Base-by-base conservation (phyloP, 2,329 filamentous ascomycete species). In the Trichoderma simmonsii region DNA sequence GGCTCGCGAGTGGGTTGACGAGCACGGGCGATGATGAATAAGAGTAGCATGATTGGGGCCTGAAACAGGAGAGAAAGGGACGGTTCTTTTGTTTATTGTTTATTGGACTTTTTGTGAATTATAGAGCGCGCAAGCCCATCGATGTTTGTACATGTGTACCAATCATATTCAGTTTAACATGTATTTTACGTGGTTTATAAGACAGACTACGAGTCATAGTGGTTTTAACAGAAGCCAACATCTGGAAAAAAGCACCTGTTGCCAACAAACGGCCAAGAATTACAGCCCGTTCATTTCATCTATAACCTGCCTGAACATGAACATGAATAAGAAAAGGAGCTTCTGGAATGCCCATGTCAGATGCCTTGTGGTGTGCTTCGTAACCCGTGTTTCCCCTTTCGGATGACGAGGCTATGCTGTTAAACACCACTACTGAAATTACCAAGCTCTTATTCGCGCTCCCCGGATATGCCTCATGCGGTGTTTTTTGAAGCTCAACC, bases 1-100 rank as follows among this genome's bases (percentile, higher is more conserved):
- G 88, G 1, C 81, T 90, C 24, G 85, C 86, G 3, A 86, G 85
- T 7, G 84, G 86, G 0, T 76, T 90, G 77, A 87, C 86, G 28
- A 85, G 87, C 14, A 73, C 83, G 69, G 81, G 81, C 2, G 83
- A 85, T 71, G 85, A 86, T 21, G 81, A 83, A 32, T 61, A 82
- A 32, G 51, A 15, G 30, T 34, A 28, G 30, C 15, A 32, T 57
- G 30, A 24, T 21, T 14, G 18, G 14, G 18, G 4, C 6, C 63
- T 34, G 56, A 51, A 32, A 67, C 8, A 60, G 14, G n/a, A n/a
- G 36, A 59, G 30, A 36, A 28, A n/a, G 21, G 21, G 36, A 15
- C 9, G 14, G 43, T 51, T 6, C 36, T 60, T 51, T 18, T n/a
- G 15, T 54, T 28, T 11, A 56, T 61, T 61, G n/a, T 43, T 48